Percentiles rank a stretch among this genome's conserved stretches.
These are phyloP conservation scores for Pythium aquatile DNA, from an alignment of 352 stramenopile species.

Conservation along the genomic window DNA sequence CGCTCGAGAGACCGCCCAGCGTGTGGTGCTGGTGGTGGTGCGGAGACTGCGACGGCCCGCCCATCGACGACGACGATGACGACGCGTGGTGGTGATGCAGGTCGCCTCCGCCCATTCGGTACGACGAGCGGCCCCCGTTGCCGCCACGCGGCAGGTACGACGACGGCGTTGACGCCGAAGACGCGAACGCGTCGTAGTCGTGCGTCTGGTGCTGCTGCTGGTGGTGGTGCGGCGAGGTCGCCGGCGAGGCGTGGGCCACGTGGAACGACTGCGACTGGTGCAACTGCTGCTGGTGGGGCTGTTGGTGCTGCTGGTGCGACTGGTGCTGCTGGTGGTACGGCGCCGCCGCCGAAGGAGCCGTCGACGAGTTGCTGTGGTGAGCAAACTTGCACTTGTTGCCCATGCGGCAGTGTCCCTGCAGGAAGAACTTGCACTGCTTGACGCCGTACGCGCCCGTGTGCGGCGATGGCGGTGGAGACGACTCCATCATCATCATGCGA, in stretches of 20 bases:
- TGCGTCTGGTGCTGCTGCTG: slow-evolving; percentile 13
- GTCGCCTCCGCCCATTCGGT: slow-evolving; percentile 11
- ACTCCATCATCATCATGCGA: slow-evolving; percentile 40
- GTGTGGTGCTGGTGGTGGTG: slow-evolving; percentile 15
- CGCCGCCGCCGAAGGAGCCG: slow-evolving; percentile 18
- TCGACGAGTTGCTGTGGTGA: slow-evolving; percentile 40
- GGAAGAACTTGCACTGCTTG: slow-evolving; percentile 85
- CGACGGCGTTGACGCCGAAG: slow-evolving; percentile 7
- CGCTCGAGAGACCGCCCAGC: not conserved
- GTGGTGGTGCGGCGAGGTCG: slow-evolving; percentile 17
- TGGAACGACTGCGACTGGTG: slow-evolving; percentile 20
- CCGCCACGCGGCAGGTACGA: slow-evolving; percentile 18
- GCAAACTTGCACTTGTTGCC: slow-evolving; percentile 86
- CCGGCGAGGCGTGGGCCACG: slow-evolving; percentile 18
- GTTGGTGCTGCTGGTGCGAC: slow-evolving; percentile 2
- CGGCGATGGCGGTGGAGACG: slow-evolving; percentile 61
- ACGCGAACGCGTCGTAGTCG: slow-evolving; percentile 11
- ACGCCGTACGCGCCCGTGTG: slow-evolving; percentile 24
- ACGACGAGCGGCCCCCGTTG: slow-evolving; percentile 5
- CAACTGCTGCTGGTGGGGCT: slow-evolving; percentile 8
- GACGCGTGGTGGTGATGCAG: slow-evolving; percentile 13
- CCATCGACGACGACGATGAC: not conserved
- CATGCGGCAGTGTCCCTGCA: slow-evolving; percentile 84
- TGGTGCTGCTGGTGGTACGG: slow-evolving; percentile 6
- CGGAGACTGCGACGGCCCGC: slow-evolving; percentile 2